Evolutionary conservation across 1,284 basidiomycete species (phyloP).

Genomic region (Malassezia vespertilionis): DNA sequence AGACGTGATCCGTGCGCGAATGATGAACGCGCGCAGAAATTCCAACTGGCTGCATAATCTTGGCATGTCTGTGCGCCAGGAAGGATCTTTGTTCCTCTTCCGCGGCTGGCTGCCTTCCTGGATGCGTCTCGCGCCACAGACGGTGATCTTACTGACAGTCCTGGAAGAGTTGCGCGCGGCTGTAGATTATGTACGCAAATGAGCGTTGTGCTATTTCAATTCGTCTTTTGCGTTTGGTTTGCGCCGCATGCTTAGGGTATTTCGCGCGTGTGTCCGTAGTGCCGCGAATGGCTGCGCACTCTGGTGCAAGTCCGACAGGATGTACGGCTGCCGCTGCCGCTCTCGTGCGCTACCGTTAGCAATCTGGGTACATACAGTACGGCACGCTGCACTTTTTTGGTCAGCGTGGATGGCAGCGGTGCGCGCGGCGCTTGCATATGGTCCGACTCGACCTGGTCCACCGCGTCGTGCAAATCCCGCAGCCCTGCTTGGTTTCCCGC

Average conservation of each 20-base stretch:
- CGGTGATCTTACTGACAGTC: constrained; percentile 42
- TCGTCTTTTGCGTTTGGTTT: constrained; percentile 1
- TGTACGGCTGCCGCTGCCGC: constrained; percentile 30
- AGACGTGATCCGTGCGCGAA: constrained; percentile 51
- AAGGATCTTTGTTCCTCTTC: constrained; percentile 52
- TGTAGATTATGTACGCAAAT: constrained; percentile 26
- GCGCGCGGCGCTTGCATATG: background rate
- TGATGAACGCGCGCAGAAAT: constrained; percentile 48
- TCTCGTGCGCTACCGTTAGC: constrained; percentile 18
- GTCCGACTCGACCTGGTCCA: constrained; percentile 1
- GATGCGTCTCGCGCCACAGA: constrained; percentile 47
- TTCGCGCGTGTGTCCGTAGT: constrained; percentile 35
- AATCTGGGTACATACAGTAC: constrained; percentile 3
- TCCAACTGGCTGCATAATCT: constrained; percentile 23
- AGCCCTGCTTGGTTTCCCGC: constrained; percentile 32
- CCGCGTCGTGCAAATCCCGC: constrained; percentile 26
- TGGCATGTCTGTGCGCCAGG: constrained; percentile 32
- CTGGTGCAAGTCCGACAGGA: constrained; percentile 32
- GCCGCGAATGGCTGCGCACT: constrained; percentile 35
- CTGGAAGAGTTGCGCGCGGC: constrained; percentile 35
- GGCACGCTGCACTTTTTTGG: background rate
- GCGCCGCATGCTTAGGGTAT: constrained; percentile 21
- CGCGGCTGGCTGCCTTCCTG: constrained; percentile 54
- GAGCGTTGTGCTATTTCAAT: background rate
- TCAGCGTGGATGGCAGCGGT: background rate